Base-by-base conservation (phyloP, 805 yeast species). In the Saccharomyces eubayanus region DNA sequence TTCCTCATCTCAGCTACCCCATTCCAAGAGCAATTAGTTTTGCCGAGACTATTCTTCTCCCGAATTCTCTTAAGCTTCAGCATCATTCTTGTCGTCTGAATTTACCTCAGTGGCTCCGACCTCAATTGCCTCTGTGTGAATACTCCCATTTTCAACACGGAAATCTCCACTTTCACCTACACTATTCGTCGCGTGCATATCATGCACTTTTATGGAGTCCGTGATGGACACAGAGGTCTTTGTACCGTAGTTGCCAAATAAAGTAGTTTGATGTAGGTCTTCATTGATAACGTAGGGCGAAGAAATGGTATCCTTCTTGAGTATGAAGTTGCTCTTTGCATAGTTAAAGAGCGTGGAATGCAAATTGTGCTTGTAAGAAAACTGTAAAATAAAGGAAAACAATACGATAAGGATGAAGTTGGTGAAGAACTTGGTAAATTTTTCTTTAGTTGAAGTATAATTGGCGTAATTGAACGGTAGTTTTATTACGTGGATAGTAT, bases 401-500 rank as follows among this genome's bases (percentile, higher is more conserved):
- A 61, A 14, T 6, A 60, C 61, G 27, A 68, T 48, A 6, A 65
- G 31, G 36, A 64, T 48, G 46, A 60, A 52, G 28, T 63, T 64
- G 31, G 58, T 48, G 27, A 66, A 48, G 6, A 62, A 50, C 16
- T 53, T 58, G 49, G 58, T 54, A 1, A 64, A 6, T 31, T 57
- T 59, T 47, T 62, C 63, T 21, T 55, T 48, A 1, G 56, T 31
- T 9, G 70, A 59, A 28, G 58, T 55, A 11, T 80, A 72, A 6
- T 29, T 45, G 0, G 78, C 70, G 55, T 74, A 75, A 20, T 75
- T 75, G 20, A 68, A 71, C 4, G 94, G 91, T 14, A 89, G 68
- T 54, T 73, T 75, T 55, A 83, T 70, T n/a, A 88, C 80, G 58
- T 78, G 82, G 24, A 89, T 78, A 0, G 88, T 77, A 56, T 85